phyloP scores from a whole-genome alignment of 768 basidiomycete genomes.

The Tephrocybe sp. region DNA sequence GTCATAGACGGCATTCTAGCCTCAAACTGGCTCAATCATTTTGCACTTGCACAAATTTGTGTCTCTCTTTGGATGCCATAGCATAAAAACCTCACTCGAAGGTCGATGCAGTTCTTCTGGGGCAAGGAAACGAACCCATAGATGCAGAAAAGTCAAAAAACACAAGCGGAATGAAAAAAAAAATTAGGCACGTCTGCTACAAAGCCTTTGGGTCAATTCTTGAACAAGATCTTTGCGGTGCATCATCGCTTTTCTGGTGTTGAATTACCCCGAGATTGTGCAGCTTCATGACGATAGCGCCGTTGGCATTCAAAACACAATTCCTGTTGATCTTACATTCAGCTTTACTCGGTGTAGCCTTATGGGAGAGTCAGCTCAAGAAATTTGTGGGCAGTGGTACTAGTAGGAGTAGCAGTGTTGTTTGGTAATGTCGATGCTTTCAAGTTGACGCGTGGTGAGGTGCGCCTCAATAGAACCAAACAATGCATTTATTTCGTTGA shows the following conservation, averaged over 20 bases:
- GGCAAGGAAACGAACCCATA: constrained; percentile 32
- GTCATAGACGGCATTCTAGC: too few species aligned
- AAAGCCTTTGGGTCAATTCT: constrained; percentile 45
- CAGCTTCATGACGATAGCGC: too few species aligned
- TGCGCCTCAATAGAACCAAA: constrained; percentile 13
- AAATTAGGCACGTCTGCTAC: constrained; percentile 49
- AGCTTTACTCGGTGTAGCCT: constrained; percentile 69
- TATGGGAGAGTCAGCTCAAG: constrained; percentile 74
- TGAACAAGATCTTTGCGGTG: constrained; percentile 53
- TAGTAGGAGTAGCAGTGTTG: too few species aligned
- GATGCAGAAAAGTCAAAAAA: constrained; percentile 33
- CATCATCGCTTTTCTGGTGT: constrained; percentile 63
- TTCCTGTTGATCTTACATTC: constrained; percentile 64
- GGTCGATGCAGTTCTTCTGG: constrained; percentile 38
- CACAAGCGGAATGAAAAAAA: constrained; percentile 39
- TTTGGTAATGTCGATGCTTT: not conserved
- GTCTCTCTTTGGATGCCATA: constrained; percentile 14
- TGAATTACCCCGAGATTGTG: too few species aligned
- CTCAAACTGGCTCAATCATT: too few species aligned
- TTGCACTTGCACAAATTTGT: too few species aligned
- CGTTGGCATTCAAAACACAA: constrained; percentile 63
- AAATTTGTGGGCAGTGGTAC: constrained; percentile 19
- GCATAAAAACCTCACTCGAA: constrained; percentile 11
- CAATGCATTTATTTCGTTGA: not conserved
- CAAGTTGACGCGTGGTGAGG: constrained; percentile 3